Evolutionary conservation across 495 filamentous ascomycete genomes (phyloP), one percentile per base, ranked within the genome.

Genomic region (Lasiosphaeria hispida): DNA sequence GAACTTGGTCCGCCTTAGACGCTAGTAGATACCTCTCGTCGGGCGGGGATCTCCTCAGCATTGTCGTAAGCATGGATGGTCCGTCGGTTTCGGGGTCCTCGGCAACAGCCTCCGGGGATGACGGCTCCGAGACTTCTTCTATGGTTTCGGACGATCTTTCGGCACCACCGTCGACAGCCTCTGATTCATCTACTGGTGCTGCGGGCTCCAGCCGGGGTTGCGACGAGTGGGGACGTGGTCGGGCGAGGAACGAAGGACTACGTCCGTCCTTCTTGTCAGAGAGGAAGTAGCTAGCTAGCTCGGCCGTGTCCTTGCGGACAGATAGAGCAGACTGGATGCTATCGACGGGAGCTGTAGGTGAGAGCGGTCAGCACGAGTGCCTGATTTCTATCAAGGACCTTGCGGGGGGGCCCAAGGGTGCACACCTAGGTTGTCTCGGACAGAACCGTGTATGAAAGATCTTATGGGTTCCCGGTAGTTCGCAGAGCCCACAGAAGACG

Each of bases 231-330:
- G 75, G 72, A 37, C 67, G 72, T 55, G 64, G 63, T 37, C 69
- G 69, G 36, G 62, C 53, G 14, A 78, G 75, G 48, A 80, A 76
- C 23, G 75, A 68, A 37, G 70, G 63, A 53, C 68, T 73, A 18
- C 62, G 69, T 47, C 66, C 67, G 54, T 75, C 70, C 39, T 76
- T 66, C 53, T 81, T 78, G 63, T 86, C 83, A 51, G 88, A 90
- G 35, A 97, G 78, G n/a, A 88, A 88, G 61, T 89, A 89, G 6
- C 83, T 90, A 19, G 94, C 93, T 36, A 98, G 82, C 69, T 96
- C 90, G 35, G 91, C 91, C 1, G 94, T 96, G 66, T 96, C 86
- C 69, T 96, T 89, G 53, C 94, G 86, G 10, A 98, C 88, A 56
- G 84, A 88, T 42, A 85, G 81, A 18, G 88, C 84, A 72, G 89